Percentiles rank a stretch among this genome's conserved stretches.
Evolutionary conservation across 257 asterid genomes (phyloP).

Genomic region (Gynochthodes officinalis): DNA sequence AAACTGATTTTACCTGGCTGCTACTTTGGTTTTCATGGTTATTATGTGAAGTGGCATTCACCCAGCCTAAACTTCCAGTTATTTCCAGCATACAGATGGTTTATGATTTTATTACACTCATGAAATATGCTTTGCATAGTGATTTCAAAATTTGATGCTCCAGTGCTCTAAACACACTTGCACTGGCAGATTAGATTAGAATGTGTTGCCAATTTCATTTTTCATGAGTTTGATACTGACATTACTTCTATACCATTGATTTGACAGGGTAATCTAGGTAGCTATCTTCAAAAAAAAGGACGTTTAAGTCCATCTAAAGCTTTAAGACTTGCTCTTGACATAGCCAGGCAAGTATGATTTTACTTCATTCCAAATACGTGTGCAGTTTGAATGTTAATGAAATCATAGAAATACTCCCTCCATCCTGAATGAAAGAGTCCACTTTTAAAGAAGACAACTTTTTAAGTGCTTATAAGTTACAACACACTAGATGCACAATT

Average conservation of each 20-base stretch:
- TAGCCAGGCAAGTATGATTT: conserved; percentile 66
- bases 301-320: conserved; percentile 86
- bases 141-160: background rate
- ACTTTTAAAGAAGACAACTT: too few relatives aligned
- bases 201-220: background rate
- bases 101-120: background rate
- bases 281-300: conserved; percentile 86
- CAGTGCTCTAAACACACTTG: background rate
- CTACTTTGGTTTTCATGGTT: background rate
- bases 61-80: background rate
- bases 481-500: too few relatives aligned
- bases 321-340: conserved; percentile 79
- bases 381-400: background rate
- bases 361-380: background rate
- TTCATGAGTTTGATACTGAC: conserved; percentile 8
- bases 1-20: background rate
- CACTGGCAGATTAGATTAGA: background rate
- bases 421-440: too few relatives aligned
- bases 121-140: background rate
- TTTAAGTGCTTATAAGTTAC: too few relatives aligned
- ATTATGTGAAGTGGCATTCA: background rate
- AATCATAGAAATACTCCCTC: background rate
- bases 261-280: conserved; percentile 75
- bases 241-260: conserved; percentile 16
- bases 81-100: background rate